Base-by-base conservation (phyloP, 1,284 basidiomycete genomes). In the Nidula niveotomentosa region DNA sequence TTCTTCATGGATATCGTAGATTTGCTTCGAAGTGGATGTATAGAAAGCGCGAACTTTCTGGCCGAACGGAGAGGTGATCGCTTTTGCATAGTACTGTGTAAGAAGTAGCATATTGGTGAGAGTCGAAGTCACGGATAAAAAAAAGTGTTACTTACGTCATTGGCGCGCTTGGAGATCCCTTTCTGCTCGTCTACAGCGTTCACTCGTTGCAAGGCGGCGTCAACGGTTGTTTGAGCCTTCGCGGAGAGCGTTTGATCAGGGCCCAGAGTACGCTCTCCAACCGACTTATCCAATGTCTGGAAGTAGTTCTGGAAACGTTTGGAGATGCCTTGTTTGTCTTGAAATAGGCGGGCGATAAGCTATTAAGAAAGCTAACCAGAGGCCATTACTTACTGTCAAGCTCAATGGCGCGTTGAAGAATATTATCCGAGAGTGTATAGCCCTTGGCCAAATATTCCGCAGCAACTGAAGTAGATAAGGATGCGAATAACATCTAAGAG, bases 371-470 rank as follows among this genome's bases (percentile, higher is more conserved):
- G 35, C 36, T 35, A 17, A 37, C 46, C 17, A 41, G 15, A 12
- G 48, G 36, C 12, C 8, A 48, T 12, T 5, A 75, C 86, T 62
- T 62, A 92, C 90, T 74, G 73, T 96, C 94, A 51, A 94, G 76
- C 56, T 94, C 91, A 65, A 98, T 97, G 23, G 94, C 93, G 58
- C 86, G 86, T 62, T 90, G 80, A 48, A 97, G 78, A 59, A 94
- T 82, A 54, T 81, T 69, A 68, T 97, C 94, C 18, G 88, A 87
- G 41, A 97, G 80, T 48, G 69, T 67, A 74, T 97, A 97, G 2
- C 95, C 95, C 66, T 83, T 86, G 1, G 92, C 90, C 37, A 98
- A 84, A 72, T 95, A 94, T 70, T 96, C 94, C 39, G 94, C 94
- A 17, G 89, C 90, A 64, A 96, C 92, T 78, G 66, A 46, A 43